These are phyloP conservation scores for Combretum micranthum DNA, from an alignment of 345 rosid genomes.

Conservation along the genomic window DNA sequence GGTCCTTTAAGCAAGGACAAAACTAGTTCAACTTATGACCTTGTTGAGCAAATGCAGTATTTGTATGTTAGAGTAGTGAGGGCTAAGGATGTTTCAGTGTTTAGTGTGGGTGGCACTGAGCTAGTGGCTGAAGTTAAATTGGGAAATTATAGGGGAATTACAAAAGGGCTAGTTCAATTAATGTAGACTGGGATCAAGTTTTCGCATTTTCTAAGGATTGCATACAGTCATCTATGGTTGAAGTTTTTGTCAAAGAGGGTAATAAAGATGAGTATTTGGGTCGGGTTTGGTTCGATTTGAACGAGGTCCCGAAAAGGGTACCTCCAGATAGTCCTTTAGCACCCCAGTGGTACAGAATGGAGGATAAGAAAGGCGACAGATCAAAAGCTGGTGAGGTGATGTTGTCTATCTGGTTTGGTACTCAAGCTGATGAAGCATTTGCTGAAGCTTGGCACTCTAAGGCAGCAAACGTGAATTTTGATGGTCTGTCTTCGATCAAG, in stretches of 20 bases:
- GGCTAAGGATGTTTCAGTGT: conserved; percentile 30
- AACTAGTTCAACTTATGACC: conserved; percentile 62
- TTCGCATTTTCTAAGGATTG: conserved; percentile 74
- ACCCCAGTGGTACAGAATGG: conserved; percentile 70
- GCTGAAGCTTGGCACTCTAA: conserved; percentile 73
- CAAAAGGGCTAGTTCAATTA: conserved; percentile 37
- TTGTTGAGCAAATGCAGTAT: conserved; percentile 78
- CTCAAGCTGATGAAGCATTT: conserved; percentile 74
- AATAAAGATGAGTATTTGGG: conserved; percentile 55
- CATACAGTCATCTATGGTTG: conserved; percentile 66
- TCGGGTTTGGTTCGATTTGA: conserved; percentile 59
- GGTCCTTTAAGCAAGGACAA: conserved; percentile 48
- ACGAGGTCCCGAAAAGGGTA: conserved; percentile 53
- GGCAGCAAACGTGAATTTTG: conserved; percentile 57
- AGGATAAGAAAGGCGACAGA: conserved; percentile 42
- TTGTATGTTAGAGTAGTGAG: conserved; percentile 61
- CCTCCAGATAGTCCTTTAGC: conserved; percentile 78
- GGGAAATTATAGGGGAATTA: conserved; percentile 62
- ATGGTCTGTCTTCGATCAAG: conserved; percentile 49
- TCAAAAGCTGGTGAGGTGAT: conserved; percentile 45
- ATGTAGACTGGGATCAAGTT: conserved; percentile 57
- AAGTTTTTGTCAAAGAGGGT: conserved; percentile 52
- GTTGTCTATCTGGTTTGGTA: conserved; percentile 73
- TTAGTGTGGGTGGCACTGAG: conserved; percentile 33
- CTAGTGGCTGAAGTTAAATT: conserved; percentile 53